phyloP scores from a whole-genome alignment of 108 stramenopile species.

The Cylindrotheca closterium region DNA sequence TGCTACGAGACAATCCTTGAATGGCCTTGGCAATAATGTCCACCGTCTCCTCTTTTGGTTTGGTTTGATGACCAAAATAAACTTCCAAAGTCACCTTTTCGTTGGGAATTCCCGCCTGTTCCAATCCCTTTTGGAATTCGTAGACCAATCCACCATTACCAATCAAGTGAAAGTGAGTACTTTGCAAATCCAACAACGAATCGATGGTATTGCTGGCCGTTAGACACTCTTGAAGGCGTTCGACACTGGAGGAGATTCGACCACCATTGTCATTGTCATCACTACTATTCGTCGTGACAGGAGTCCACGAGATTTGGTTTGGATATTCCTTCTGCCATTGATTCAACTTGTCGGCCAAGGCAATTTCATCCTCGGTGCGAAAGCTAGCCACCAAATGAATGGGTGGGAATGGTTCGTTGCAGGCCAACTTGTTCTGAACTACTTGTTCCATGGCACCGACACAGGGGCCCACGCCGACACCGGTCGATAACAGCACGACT shows the following conservation, averaged over 20 bases:
- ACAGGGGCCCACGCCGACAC: slow-evolving; percentile 54
- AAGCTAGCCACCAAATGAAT: slow-evolving; percentile 45
- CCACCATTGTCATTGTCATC: too few species aligned
- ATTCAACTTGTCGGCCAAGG: slow-evolving; percentile 27
- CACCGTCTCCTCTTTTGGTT: slow-evolving; percentile 2
- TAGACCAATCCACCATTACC: slow-evolving; percentile 54
- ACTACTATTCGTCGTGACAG: slow-evolving; percentile 28
- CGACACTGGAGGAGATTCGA: slow-evolving; percentile 22
- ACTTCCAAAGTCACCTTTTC: slow-evolving; percentile 41
- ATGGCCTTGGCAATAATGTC: slow-evolving; percentile 1
- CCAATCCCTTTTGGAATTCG: slow-evolving; percentile 43
- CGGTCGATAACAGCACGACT: slow-evolving; percentile 46
- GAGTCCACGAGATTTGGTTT: slow-evolving; percentile 26
- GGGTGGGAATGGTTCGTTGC: slow-evolving; percentile 1
- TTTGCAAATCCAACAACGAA: background rate
- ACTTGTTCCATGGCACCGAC: slow-evolving; percentile 44
- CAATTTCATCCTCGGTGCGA: slow-evolving; percentile 32
- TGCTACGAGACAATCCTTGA: too few species aligned
- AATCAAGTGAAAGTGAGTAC: slow-evolving; percentile 57
- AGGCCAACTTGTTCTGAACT: background rate
- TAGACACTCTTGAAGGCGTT: slow-evolving; percentile 6
- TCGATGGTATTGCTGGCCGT: slow-evolving; percentile 6
- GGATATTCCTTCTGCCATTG: background rate
- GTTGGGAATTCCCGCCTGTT: slow-evolving; percentile 39
- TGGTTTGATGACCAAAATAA: slow-evolving; percentile 48